Percentiles rank a stretch among this genome's conserved stretches.
Evolutionary conservation across 371 early-diverging fungal genomes (phyloP).

Genomic region (Chytridium lagenaria): DNA sequence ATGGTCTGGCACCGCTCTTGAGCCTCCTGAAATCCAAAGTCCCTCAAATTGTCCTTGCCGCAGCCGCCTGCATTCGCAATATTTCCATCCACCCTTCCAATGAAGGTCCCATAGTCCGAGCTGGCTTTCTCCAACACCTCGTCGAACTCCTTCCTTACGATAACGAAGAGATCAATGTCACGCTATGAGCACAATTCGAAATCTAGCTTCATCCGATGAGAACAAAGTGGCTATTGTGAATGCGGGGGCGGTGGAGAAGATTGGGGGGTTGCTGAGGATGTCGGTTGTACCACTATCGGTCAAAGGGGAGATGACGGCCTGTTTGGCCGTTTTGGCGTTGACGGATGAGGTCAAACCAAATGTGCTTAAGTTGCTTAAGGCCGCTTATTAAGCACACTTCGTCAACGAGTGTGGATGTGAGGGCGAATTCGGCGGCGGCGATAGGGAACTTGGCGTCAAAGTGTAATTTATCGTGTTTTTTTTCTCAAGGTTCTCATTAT

Average conservation of each 20-base stretch:
- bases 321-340: constrained; percentile 82
- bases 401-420: constrained; percentile 72
- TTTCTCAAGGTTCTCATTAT: constrained; percentile 31
- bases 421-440: constrained; percentile 84
- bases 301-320: constrained; percentile 87
- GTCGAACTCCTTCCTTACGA: constrained; percentile 71
- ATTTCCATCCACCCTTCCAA: constrained; percentile 89
- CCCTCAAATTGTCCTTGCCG: constrained; percentile 79
- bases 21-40: constrained; percentile 79
- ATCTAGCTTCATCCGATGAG: constrained; percentile 81
- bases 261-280: constrained; percentile 68
- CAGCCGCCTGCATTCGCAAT: constrained; percentile 93
- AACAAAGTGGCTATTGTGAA: constrained; percentile 81
- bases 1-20: constrained; percentile 77
- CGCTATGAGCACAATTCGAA: constrained; percentile 84
- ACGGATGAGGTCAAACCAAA: constrained; percentile 77
- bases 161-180: constrained; percentile 83
- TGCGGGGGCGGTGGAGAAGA: constrained; percentile 80
- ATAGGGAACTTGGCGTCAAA: constrained; percentile 83
- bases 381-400: constrained; percentile 76
- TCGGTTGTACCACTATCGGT: constrained; percentile 54
- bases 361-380: constrained; percentile 66
- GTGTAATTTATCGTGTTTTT: constrained; percentile 49
- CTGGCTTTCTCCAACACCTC: constrained; percentile 79
- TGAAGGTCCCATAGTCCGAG: constrained; percentile 83